phyloP scores from a whole-genome alignment of 2,329 filamentous ascomycete species.

The Pseudogymnoascus destructans region DNA sequence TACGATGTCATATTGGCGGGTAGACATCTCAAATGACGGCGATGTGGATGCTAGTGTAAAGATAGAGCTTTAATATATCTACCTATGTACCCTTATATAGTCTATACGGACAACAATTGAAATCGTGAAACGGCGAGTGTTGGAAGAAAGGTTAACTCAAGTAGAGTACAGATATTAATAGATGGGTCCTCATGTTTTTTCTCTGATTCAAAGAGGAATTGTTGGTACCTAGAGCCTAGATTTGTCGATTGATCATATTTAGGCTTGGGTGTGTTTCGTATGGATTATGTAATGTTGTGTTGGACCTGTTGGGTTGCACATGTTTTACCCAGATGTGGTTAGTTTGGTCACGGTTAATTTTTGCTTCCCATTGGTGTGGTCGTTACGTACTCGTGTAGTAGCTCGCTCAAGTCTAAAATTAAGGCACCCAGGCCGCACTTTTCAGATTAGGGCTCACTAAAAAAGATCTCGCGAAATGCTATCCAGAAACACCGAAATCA shows the following conservation, averaged over 20 bases:
- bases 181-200: neutral
- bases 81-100: conserved; percentile 1
- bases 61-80: neutral
- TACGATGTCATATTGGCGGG: conserved; percentile 46
- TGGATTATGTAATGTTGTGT: neutral
- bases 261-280: neutral
- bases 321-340: neutral
- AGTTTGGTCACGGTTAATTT: neutral
- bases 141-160: neutral
- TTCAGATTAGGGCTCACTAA: conserved; percentile 7
- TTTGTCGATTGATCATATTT: conserved; percentile 1
- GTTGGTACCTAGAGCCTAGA: neutral
- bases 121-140: conserved; percentile 6
- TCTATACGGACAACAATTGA: conserved; percentile 4
- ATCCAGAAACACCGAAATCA: conserved; percentile 8
- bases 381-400: too few species aligned
- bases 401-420: neutral
- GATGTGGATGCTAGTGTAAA: neutral
- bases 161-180: neutral
- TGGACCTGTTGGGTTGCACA: neutral
- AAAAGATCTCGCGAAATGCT: conserved; percentile 9
- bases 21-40: conserved; percentile 8
- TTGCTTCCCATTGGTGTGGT: neutral
- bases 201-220: neutral
- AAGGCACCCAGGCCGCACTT: neutral